A percentile compares a stretch with the other conserved stretches of the same genome.
phyloP scores from a whole-genome alignment of 495 filamentous ascomycete genomes.

The Astrocystis sublimbata region DNA sequence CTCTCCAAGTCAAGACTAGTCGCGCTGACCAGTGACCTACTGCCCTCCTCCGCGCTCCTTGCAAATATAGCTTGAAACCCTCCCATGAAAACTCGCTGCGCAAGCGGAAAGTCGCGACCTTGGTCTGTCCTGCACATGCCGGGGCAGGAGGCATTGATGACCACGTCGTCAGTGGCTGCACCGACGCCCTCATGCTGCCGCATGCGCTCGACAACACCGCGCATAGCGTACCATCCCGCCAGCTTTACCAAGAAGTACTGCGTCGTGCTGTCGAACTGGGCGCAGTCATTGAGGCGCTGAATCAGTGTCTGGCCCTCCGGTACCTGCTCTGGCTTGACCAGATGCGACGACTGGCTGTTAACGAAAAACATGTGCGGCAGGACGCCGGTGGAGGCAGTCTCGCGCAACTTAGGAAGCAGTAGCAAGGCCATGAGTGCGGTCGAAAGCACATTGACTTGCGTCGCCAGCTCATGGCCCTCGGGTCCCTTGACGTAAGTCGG shows the following conservation, averaged over 20 bases:
- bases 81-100: conserved; percentile 27
- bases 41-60: conserved; percentile 52
- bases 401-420: conserved; percentile 49
- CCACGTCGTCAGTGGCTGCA: neutral
- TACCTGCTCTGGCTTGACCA: neutral
- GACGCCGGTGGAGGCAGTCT: neutral
- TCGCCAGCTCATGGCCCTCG: conserved; percentile 55
- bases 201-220: neutral
- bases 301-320: conserved; percentile 14
- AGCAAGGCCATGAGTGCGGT: conserved; percentile 57
- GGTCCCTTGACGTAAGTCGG: conserved; percentile 16
- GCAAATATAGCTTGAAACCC: conserved; percentile 44
- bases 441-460: conserved; percentile 63
- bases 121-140: conserved; percentile 33
- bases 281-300: conserved; percentile 13
- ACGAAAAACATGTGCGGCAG: conserved; percentile 21
- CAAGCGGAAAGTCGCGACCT: conserved; percentile 19
- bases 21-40: conserved; percentile 53
- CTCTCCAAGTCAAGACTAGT: conserved; percentile 50
- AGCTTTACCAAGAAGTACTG: conserved; percentile 30
- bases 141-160: conserved; percentile 34
- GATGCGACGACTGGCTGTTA: conserved; percentile 20
- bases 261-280: neutral
- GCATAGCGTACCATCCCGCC: conserved; percentile 21
- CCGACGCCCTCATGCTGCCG: no score